Percentiles rank a stretch among this genome's conserved stretches.
Evolutionary conservation across 306 rosid genomes (phyloP).

Genomic region (Corylus avellana): DNA sequence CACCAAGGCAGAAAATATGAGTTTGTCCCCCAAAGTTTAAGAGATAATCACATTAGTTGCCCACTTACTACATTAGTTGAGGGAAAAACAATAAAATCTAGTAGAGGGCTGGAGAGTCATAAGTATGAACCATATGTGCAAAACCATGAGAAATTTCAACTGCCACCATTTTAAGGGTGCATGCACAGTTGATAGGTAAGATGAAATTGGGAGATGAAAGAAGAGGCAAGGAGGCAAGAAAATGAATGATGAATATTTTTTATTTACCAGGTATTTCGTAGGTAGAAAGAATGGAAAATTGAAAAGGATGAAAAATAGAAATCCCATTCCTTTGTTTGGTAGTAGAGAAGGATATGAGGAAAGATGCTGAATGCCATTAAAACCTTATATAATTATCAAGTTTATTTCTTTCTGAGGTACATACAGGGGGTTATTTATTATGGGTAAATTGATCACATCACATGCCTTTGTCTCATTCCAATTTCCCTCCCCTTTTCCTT

Average conservation of each 20-base stretch:
- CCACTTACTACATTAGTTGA: neutral
- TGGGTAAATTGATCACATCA: constrained; percentile 3
- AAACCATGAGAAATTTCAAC: neutral
- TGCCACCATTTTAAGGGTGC: neutral
- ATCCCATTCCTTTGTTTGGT: neutral
- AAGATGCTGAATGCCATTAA: neutral
- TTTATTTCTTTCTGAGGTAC: too few species aligned
- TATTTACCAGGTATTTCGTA: neutral
- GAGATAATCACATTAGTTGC: neutral
- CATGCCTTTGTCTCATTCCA: neutral
- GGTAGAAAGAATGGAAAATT: too few species aligned
- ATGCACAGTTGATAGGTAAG: neutral
- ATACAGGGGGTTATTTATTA: neutral
- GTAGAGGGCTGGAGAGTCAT: neutral
- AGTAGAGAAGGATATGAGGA: neutral
- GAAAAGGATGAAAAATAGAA: neutral
- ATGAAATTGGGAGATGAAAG: neutral
- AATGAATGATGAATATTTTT: neutral
- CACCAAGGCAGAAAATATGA: neutral
- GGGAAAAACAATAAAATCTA: too few species aligned
- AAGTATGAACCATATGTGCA: neutral
- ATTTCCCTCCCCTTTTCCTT: neutral
- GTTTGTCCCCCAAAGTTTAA: neutral
- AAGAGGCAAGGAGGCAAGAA: neutral
- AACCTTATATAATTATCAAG: neutral